Conservation (phyloP, 2,329 filamentous ascomycete genomes). For the Alternaria sp. region DNA sequence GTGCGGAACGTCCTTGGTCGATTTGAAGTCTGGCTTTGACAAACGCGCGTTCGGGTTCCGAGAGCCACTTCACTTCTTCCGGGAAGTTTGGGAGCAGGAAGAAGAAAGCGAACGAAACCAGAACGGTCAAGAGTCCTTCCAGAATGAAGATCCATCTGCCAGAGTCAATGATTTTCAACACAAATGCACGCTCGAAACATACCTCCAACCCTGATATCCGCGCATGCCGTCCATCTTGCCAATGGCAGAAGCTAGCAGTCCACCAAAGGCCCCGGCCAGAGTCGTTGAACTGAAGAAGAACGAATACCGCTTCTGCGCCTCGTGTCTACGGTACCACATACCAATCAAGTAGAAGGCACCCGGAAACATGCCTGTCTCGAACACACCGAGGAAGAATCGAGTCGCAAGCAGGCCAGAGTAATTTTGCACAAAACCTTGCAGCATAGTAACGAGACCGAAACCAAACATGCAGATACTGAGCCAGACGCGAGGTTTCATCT, state of each 20-base stretch:
- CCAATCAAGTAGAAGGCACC: slow-evolving; percentile 71
- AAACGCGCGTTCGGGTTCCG: slow-evolving; percentile 53
- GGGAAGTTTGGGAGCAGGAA: slow-evolving; percentile 58
- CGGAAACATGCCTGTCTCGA: slow-evolving; percentile 62
- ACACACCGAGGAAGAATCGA: slow-evolving; percentile 78
- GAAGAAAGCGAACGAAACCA: slow-evolving; percentile 55
- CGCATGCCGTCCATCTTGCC: slow-evolving; percentile 80
- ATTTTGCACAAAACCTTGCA: slow-evolving; percentile 78
- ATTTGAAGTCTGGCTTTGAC: slow-evolving; percentile 54
- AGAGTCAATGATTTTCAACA: neutral
- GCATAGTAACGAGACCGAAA: slow-evolving; percentile 70
- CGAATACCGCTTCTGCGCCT: slow-evolving; percentile 89
- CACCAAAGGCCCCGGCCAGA: slow-evolving; percentile 83
- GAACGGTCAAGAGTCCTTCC: slow-evolving; percentile 57
- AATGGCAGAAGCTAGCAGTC: slow-evolving; percentile 82
- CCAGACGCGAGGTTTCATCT: slow-evolving; percentile 60
- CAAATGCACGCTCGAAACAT: neutral
- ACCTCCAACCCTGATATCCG: slow-evolving; percentile 74
- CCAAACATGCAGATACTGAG: slow-evolving; percentile 81
- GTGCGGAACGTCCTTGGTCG: slow-evolving; percentile 56
- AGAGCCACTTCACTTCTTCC: slow-evolving; percentile 57
- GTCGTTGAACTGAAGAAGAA: slow-evolving; percentile 91
- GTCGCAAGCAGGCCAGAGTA: slow-evolving; percentile 79
- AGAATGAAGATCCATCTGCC: slow-evolving; percentile 77
- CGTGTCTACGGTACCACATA: slow-evolving; percentile 87